These are phyloP conservation scores for Camelina hispida DNA, from an alignment of 345 rosid genomes.

Conservation along the genomic window DNA sequence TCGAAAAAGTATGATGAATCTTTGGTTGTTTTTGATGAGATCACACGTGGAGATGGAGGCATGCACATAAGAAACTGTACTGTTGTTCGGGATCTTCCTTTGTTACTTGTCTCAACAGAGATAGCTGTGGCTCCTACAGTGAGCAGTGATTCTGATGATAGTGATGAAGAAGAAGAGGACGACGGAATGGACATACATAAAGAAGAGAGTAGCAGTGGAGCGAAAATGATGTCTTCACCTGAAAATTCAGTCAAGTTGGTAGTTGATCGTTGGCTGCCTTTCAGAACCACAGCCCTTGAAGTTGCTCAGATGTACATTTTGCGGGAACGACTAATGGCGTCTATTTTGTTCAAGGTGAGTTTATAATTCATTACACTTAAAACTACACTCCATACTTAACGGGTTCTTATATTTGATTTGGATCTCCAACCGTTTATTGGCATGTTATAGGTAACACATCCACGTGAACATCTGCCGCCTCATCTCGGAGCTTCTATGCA, in stretches of 20 bases:
- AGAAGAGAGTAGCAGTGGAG: slow-evolving; percentile 45
- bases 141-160: slow-evolving; percentile 42
- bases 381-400: neutral
- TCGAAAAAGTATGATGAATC: slow-evolving; percentile 51
- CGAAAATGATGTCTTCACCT: slow-evolving; percentile 76
- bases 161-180: slow-evolving; percentile 51
- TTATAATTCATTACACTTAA: neutral
- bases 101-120: slow-evolving; percentile 75
- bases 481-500: slow-evolving; percentile 66
- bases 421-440: slow-evolving; percentile 3
- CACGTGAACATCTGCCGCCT: slow-evolving; percentile 64
- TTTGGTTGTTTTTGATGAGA: slow-evolving; percentile 78
- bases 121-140: slow-evolving; percentile 73
- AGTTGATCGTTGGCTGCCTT: slow-evolving; percentile 85
- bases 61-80: slow-evolving; percentile 74
- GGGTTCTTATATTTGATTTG: neutral
- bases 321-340: slow-evolving; percentile 75
- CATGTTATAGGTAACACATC: slow-evolving; percentile 63
- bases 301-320: slow-evolving; percentile 89
- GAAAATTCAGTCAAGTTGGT: slow-evolving; percentile 66
- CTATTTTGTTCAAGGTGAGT: slow-evolving; percentile 75
- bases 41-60: slow-evolving; percentile 85
- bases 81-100: slow-evolving; percentile 73
- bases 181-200: slow-evolving; percentile 48
- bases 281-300: slow-evolving; percentile 73